These are phyloP conservation scores for Astrephomene gubernaculifera DNA, from an alignment of 139 green algal genomes.

Conservation along the genomic window DNA sequence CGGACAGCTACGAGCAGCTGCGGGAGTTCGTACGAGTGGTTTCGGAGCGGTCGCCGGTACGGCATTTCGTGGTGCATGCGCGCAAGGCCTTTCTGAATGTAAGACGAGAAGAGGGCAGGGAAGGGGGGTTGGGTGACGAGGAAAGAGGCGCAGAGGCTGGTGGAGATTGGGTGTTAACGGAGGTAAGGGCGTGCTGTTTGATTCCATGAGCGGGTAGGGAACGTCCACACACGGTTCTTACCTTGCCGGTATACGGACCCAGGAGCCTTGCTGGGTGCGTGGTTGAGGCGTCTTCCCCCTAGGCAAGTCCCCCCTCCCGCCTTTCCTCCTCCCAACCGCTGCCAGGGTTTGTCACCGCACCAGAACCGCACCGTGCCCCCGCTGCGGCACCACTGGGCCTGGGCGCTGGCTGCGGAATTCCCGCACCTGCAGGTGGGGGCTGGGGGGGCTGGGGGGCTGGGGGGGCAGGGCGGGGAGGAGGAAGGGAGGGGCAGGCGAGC, in stretches of 20 bases:
- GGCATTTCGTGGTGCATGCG: slow-evolving; percentile 95
- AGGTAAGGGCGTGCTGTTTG: no score
- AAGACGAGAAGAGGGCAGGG: background rate
- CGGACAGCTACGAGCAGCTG: slow-evolving; percentile 80
- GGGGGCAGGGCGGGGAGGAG: slow-evolving; percentile 72
- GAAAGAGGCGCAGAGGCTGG: background rate
- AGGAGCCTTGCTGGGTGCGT: no score
- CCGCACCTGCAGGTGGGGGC: slow-evolving; percentile 87
- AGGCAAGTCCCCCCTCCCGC: background rate
- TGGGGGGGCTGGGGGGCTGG: slow-evolving; percentile 59
- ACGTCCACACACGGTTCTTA: no score
- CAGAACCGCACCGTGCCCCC: slow-evolving; percentile 94
- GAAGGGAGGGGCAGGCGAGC: background rate
- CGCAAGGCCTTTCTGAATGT: slow-evolving; percentile 93
- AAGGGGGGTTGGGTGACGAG: background rate
- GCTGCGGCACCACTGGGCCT: slow-evolving; percentile 89
- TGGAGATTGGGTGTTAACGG: background rate
- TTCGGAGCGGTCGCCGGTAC: slow-evolving; percentile 64
- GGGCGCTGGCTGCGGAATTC: slow-evolving; percentile 90
- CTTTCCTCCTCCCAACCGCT: background rate
- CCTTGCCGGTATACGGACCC: no score
- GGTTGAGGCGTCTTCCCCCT: no score
- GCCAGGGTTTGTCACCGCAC: slow-evolving; percentile 84
- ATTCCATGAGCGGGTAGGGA: no score
- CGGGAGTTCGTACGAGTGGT: slow-evolving; percentile 79